phyloP scores from a whole-genome alignment of 1,284 basidiomycete genomes.

The Trichosporon ovoides region DNA sequence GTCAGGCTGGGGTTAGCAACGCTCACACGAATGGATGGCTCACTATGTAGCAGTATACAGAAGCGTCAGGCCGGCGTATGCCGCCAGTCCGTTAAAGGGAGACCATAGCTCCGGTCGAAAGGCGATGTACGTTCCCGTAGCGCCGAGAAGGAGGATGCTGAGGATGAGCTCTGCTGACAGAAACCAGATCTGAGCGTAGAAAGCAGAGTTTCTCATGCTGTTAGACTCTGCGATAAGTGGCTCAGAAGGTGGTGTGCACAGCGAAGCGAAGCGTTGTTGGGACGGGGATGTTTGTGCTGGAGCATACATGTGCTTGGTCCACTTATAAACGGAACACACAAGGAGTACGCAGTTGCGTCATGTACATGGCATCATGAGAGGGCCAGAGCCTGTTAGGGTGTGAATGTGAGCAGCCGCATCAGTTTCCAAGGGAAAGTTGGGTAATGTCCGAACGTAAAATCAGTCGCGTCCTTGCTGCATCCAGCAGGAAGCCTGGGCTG shows the following conservation, averaged over 20 bases:
- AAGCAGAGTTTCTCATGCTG: conserved; percentile 4
- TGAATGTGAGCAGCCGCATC: conserved; percentile 2
- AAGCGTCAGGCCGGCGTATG: not conserved
- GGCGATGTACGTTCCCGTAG: conserved; percentile 1
- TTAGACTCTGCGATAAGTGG: not conserved
- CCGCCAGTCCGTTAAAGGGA: not conserved
- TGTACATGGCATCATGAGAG: not conserved
- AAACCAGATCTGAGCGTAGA: conserved; percentile 4
- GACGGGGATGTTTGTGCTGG: not conserved
- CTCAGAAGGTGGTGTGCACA: not conserved
- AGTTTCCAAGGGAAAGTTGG: not conserved
- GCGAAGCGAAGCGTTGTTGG: not conserved
- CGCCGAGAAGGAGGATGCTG: conserved; percentile 1
- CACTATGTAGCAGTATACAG: not conserved
- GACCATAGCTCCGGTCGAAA: conserved; percentile 2
- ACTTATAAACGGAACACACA: not conserved
- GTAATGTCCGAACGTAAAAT: not conserved
- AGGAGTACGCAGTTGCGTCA: not conserved
- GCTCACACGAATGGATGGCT: not conserved
- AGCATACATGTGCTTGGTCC: no score
- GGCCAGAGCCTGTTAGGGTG: not conserved
- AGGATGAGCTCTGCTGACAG: not conserved
- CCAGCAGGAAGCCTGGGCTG: not conserved
- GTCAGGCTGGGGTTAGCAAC: not conserved
- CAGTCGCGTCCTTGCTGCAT: conserved; percentile 2